Evolutionary conservation across 768 basidiomycete species (phyloP), one percentile per base, ranked within the genome.

Genomic region (Sarcodon aspratus): DNA sequence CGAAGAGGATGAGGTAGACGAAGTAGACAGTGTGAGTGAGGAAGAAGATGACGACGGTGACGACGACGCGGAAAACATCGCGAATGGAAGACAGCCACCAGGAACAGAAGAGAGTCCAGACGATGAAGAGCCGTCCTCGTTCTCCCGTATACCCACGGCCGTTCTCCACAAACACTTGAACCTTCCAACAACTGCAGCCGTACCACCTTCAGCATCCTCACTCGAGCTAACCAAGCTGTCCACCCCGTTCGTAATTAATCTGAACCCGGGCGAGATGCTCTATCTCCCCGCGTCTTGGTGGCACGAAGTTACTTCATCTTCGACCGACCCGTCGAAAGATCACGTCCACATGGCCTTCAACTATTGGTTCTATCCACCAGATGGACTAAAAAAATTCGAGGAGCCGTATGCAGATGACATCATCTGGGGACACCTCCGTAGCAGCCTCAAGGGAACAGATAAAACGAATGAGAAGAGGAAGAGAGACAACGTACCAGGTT

Each of bases 281-380:
- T 63, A 63, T 34, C 57, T 63, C 5, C 62, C 62, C 7, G 61
- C 61, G 18, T 62, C 61, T 32, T 62, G 62, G 62, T 61, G 61
- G 58, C 62, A 63, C 50, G 62, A 63, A 38, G 62, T 63, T 18
- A 61, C 62, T 3, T 63, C 62, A 11, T 57, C 58, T 10, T 52
- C 56, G 9, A 52, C 55, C 11, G 54, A 48, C 32, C 12, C 17
- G 11, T 36, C 33, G 17, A 43, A 33, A 13, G 47, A 44, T 7
- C 49, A 48, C 31, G 54, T 63, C 13, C 60, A 61, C 46, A 63
- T 63, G 62, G 62, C 62, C 33, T 59, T 63, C 52, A 63, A 63
- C 52, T 63, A 61, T 46, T 63, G 62, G 62, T 63, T 63, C 54
- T 63, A 63, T 47, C 62, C 62, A 7, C 62, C 62, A 17, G 56